Evolutionary conservation across 352 stramenopile species (phyloP), one percentile per base, ranked within the genome.

Genomic region (Phytophthora citrophthora): DNA sequence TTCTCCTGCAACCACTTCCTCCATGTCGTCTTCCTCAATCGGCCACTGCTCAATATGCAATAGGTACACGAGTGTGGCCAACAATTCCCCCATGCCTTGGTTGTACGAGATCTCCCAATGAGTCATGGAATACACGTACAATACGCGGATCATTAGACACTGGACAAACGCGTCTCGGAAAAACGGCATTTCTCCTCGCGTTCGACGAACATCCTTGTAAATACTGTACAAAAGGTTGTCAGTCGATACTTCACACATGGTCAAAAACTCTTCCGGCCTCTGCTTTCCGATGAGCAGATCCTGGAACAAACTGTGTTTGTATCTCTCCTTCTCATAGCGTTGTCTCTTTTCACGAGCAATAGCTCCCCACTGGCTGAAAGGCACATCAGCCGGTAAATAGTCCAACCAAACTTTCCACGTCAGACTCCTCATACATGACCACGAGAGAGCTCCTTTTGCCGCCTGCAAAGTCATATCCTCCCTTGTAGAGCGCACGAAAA

Each of bases 61-160:
- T 29, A 91, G 36, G 50, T 94, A 92, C 11, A 91, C 71, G 3
- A 94, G 61, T 1, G 80, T 88, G 4, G 85, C 85, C 3, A 94
- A 66, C n/a, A 94, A 47, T 20, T 94, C 85, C 1, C 85, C 77
- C 83, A 94, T 94, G 40, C 83, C 85, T 72, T 89, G 80, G 55
- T 94, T 90, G 63, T 92, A 94, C 41, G 81, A 91, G 18, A 94
- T 74, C 43, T 86, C 77, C 5, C 81, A 72, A 36, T 94, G 83
- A 4, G 72, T 77, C 5, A 56, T 52, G 12, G 85, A 89, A 66
- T 92, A 94, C 15, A 85, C 86, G 55, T 90, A 92, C 12, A 94
- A 38, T 0, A 91, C 64, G 2, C 83, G 81, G 26, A 92, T 79
- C 43, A 94, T 67, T 54, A 87, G 55, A 36, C 70, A 74, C 51